phyloP scores from a whole-genome alignment of 2,329 filamentous ascomycete species.

The Daldinia eschscholtzii region DNA sequence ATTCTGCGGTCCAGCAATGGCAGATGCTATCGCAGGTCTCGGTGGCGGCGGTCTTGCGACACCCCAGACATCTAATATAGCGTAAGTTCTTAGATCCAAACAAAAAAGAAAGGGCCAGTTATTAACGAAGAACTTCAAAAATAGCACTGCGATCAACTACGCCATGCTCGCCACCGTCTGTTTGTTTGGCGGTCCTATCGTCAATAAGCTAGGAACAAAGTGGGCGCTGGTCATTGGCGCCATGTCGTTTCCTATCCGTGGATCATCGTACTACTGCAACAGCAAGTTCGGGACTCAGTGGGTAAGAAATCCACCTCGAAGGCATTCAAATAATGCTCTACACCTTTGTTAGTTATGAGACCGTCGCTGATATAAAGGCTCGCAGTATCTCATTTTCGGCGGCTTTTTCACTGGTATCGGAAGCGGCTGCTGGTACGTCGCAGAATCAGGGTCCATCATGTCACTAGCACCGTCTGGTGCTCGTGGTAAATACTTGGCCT shows the following conservation, averaged over 20 bases:
- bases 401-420: conserved; percentile 56
- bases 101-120: neutral
- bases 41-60: conserved; percentile 61
- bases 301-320: conserved; percentile 50
- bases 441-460: conserved; percentile 63
- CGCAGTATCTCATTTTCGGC: conserved; percentile 57
- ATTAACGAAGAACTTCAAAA: conserved; percentile 8
- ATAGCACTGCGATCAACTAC: conserved; percentile 47
- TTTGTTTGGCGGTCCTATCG: conserved; percentile 59
- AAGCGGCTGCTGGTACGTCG: conserved; percentile 63
- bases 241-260: conserved; percentile 59
- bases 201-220: conserved; percentile 62
- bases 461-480: conserved; percentile 60
- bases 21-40: conserved; percentile 57
- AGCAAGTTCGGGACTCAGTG: conserved; percentile 63
- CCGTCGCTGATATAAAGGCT: conserved; percentile 12
- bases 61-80: conserved; percentile 58
- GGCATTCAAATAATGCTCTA: too few species aligned
- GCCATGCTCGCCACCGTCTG: conserved; percentile 54
- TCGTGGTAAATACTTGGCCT: conserved; percentile 61
- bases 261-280: conserved; percentile 63
- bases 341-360: neutral
- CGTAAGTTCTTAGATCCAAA: conserved; percentile 47
- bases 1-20: conserved; percentile 58
- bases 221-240: conserved; percentile 60